A percentile compares a stretch with the other conserved stretches of the same genome.
Evolutionary conservation across 768 basidiomycete species (phyloP).

Genomic region (Lentinula boryana): DNA sequence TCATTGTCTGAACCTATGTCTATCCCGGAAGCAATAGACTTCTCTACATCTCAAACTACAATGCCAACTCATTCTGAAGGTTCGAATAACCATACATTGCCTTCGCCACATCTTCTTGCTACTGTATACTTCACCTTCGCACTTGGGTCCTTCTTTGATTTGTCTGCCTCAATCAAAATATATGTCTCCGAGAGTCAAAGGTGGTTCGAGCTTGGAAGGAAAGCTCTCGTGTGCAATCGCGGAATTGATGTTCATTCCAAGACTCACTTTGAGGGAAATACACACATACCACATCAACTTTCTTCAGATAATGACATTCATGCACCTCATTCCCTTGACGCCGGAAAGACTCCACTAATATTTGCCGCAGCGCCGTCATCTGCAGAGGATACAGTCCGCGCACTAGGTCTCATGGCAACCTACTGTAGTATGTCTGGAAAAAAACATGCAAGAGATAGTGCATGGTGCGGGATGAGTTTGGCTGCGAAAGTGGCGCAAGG

Average conservation of each 20-base stretch:
- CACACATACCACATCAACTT: not conserved
- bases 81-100: not conserved
- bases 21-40: too few species aligned
- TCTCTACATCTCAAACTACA: not conserved
- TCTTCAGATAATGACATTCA: not conserved
- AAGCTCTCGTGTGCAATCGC: slow-evolving; percentile 44
- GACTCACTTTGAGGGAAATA: not conserved
- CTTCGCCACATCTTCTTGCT: slow-evolving; percentile 44
- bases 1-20: not conserved
- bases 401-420: slow-evolving; percentile 50
- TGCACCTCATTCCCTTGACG: not conserved
- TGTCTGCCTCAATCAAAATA: slow-evolving; percentile 28
- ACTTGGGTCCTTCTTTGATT: slow-evolving; percentile 55
- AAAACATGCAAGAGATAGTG: slow-evolving; percentile 36
- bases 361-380: not conserved
- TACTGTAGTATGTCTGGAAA: slow-evolving; percentile 53
- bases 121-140: slow-evolving; percentile 55
- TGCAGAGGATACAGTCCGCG: slow-evolving; percentile 39
- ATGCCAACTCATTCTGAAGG: not conserved
- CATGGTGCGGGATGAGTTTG: slow-evolving; percentile 49
- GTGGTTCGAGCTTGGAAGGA: slow-evolving; percentile 52
- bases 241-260: slow-evolving; percentile 46
- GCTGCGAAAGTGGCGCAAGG: slow-evolving; percentile 59
- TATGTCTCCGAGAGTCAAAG: slow-evolving; percentile 57
- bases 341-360: not conserved